These are phyloP conservation scores for Pestalotiopsis fici DNA, from an alignment of 2,329 filamentous ascomycete species.

Conservation along the genomic window DNA sequence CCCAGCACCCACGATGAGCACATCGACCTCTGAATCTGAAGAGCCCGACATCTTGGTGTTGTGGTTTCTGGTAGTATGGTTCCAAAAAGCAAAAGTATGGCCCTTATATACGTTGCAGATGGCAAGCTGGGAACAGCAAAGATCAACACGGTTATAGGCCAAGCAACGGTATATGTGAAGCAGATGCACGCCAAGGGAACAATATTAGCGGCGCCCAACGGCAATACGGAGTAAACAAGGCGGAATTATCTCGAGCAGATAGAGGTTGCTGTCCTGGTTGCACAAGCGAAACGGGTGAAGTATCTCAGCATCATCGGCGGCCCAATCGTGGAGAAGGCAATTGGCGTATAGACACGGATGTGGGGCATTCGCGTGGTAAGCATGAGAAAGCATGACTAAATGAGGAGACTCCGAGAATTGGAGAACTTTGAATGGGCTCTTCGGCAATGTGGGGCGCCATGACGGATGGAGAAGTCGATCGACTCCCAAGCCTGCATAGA, in stretches of 20 bases:
- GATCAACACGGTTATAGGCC: neutral
- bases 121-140: neutral
- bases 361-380: neutral
- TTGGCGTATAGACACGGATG: neutral
- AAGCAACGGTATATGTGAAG: neutral
- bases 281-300: neutral
- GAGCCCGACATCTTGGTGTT: constrained; percentile 2
- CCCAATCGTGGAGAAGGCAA: neutral
- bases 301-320: neutral
- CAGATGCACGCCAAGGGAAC: neutral
- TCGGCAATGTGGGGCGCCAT: neutral
- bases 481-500: neutral
- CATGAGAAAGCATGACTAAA: constrained; percentile 5
- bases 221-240: too few relatives aligned
- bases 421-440: neutral
- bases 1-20: constrained; percentile 42
- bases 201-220: neutral
- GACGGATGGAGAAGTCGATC: neutral
- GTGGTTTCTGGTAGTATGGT: neutral
- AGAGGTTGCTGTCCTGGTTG: neutral
- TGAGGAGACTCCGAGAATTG: neutral
- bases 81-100: neutral
- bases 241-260: neutral
- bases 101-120: neutral
- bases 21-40: constrained; percentile 16